phyloP scores from a whole-genome alignment of 139 green algal species.

The Picochlorum sp. region DNA sequence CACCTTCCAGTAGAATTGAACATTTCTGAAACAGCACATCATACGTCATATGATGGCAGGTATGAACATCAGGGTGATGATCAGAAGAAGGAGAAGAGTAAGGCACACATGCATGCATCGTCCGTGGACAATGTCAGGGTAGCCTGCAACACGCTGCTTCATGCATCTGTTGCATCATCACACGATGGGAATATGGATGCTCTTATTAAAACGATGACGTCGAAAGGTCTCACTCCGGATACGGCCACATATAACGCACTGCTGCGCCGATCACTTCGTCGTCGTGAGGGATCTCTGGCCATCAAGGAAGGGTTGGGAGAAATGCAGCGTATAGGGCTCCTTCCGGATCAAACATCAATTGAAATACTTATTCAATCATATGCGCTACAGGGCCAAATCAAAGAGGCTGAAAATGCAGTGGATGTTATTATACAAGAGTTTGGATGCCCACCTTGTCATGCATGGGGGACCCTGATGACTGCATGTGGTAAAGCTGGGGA shows the following conservation, averaged over 20 bases:
- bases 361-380: constrained; percentile 6
- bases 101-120: neutral
- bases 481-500: neutral
- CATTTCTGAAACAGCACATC: neutral
- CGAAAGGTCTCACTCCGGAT: constrained; percentile 3
- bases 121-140: constrained; percentile 2
- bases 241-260: constrained; percentile 5
- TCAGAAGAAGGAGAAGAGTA: too few species aligned
- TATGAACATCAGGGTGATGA: too few species aligned
- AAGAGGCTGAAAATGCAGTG: neutral
- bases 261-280: neutral
- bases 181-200: neutral
- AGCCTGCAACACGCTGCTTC: constrained; percentile 8
- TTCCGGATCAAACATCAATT: neutral
- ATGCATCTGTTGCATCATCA: neutral
- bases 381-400: neutral
- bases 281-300: constrained; percentile 1
- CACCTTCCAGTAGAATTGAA: neutral
- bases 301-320: constrained; percentile 10
- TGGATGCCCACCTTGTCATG: neutral
- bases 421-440: neutral
- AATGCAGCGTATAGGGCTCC: constrained; percentile 4
- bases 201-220: neutral
- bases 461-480: neutral
- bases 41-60: too few species aligned